These are phyloP conservation scores for Raddia guianensis DNA, from an alignment of 176 grass and related monocot genomes.

Conservation along the genomic window DNA sequence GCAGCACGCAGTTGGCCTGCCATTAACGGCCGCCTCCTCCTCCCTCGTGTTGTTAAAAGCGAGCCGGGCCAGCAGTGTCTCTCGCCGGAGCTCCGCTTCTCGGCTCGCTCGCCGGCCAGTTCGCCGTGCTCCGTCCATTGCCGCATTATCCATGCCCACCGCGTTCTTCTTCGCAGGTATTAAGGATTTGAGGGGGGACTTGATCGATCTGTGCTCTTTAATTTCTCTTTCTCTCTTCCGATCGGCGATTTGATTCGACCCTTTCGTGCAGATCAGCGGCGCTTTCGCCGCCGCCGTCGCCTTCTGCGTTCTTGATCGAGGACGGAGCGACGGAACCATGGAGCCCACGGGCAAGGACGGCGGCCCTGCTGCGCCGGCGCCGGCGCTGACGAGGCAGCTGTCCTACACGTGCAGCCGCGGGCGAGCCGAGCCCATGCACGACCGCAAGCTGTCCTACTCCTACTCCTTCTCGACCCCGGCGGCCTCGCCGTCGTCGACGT, in stretches of 20 bases:
- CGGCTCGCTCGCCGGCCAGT: neutral
- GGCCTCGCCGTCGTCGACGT: slow-evolving; percentile 21
- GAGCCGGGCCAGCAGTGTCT: neutral
- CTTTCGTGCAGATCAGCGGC: slow-evolving; percentile 27
- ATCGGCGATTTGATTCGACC: neutral
- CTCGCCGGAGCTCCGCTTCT: slow-evolving; percentile 47
- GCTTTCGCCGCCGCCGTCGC: neutral
- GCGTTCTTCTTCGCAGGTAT: slow-evolving; percentile 11
- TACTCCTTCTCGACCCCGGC: slow-evolving; percentile 21
- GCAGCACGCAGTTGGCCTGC: slow-evolving; percentile 13
- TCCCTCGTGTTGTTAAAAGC: slow-evolving; percentile 15
- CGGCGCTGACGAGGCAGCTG: neutral
- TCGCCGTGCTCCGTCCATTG: slow-evolving; percentile 40
- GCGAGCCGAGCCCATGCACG: neutral
- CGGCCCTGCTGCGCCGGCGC: neutral
- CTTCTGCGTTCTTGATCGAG: slow-evolving; percentile 5
- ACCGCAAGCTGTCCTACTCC: slow-evolving; percentile 13
- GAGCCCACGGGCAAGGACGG: neutral
- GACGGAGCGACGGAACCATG: slow-evolving; percentile 20
- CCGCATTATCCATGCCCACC: neutral
- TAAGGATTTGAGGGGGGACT: neutral
- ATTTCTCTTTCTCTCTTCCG: too few relatives aligned
- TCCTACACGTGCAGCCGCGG: neutral
- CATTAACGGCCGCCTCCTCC: neutral
- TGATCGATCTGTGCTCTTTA: neutral